Conservation (phyloP, 2,329 filamentous ascomycete species). For the Mycocentrospora acerina region DNA sequence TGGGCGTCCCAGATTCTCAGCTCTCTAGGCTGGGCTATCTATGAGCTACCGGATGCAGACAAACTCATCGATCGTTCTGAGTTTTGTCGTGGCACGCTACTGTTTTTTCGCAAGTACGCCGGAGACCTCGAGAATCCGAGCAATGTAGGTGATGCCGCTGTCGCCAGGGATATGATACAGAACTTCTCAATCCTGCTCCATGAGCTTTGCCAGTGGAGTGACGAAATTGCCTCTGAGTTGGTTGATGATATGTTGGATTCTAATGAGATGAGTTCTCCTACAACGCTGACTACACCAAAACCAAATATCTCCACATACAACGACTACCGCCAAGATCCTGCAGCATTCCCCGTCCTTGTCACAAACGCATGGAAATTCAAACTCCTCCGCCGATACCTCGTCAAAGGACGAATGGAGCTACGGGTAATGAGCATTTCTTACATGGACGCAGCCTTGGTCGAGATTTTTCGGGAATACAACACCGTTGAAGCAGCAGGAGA, state of each 20-base stretch:
- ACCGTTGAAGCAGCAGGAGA: slow-evolving; percentile 35
- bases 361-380: slow-evolving; percentile 69
- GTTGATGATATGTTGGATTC: slow-evolving; percentile 28
- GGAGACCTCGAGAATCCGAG: slow-evolving; percentile 29
- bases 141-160: slow-evolving; percentile 26
- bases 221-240: slow-evolving; percentile 23
- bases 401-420: slow-evolving; percentile 86
- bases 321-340: slow-evolving; percentile 27
- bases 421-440: slow-evolving; percentile 75
- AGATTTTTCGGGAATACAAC: slow-evolving; percentile 58
- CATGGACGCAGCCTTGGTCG: slow-evolving; percentile 71
- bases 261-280: slow-evolving; percentile 25
- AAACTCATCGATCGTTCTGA: slow-evolving; percentile 16
- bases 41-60: slow-evolving; percentile 7
- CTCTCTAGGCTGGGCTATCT: slow-evolving; percentile 25
- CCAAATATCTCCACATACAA: slow-evolving; percentile 1
- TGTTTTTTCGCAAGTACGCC: slow-evolving; percentile 32
- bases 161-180: slow-evolving; percentile 28
- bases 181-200: slow-evolving; percentile 22
- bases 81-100: slow-evolving; percentile 21
- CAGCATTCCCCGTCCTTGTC: slow-evolving; percentile 54
- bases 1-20: slow-evolving; percentile 20
- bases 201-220: slow-evolving; percentile 32
- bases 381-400: slow-evolving; percentile 70
- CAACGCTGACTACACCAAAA: slow-evolving; percentile 10